Percentiles rank a stretch among this genome's conserved stretches.
Conservation (phyloP, 805 yeast species). For the Nakazawaea pomicola region DNA sequence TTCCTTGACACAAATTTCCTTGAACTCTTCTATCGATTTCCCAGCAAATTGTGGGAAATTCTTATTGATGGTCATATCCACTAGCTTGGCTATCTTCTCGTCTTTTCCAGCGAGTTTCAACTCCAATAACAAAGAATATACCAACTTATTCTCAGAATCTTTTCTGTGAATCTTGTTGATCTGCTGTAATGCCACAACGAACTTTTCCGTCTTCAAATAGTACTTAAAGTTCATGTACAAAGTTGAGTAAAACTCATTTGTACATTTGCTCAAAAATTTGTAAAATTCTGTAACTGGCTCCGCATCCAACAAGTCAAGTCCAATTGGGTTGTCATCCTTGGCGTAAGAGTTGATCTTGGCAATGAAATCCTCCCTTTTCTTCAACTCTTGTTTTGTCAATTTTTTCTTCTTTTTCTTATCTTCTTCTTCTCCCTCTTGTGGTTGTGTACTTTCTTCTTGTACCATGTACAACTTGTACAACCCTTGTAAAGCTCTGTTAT, state of each 20-base stretch:
- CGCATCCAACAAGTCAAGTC: slow-evolving; percentile 34
- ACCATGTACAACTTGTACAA: slow-evolving; percentile 53
- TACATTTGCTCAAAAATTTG: slow-evolving; percentile 29
- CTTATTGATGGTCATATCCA: slow-evolving; percentile 8
- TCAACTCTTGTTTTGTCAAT: slow-evolving; percentile 51
- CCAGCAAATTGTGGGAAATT: slow-evolving; percentile 7
- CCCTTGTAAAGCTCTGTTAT: slow-evolving; percentile 64
- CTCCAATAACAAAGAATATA: slow-evolving; percentile 9
- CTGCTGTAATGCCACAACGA: slow-evolving; percentile 40
- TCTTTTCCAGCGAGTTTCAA: slow-evolving; percentile 8
- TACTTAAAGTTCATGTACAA: slow-evolving; percentile 37
- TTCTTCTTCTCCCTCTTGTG: slow-evolving; percentile 19
- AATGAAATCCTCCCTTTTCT: slow-evolving; percentile 51
- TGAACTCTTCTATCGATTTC: slow-evolving; percentile 1
- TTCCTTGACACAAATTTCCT: slow-evolving; percentile 3
- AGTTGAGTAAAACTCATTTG: slow-evolving; percentile 35
- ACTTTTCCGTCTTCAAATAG: slow-evolving; percentile 29
- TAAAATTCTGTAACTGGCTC: slow-evolving; percentile 40
- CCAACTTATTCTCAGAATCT: slow-evolving; percentile 12
- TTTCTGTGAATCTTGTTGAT: slow-evolving; percentile 26
- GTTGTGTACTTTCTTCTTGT: slow-evolving; percentile 24
- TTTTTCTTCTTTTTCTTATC: slow-evolving; percentile 37
- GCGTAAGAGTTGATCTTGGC: slow-evolving; percentile 32
- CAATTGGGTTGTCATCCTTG: slow-evolving; percentile 58
- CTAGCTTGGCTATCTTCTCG: slow-evolving; percentile 10